Evolutionary conservation across 202 grass and related monocot species (phyloP).

Genomic region (Elaeis oleifera): DNA sequence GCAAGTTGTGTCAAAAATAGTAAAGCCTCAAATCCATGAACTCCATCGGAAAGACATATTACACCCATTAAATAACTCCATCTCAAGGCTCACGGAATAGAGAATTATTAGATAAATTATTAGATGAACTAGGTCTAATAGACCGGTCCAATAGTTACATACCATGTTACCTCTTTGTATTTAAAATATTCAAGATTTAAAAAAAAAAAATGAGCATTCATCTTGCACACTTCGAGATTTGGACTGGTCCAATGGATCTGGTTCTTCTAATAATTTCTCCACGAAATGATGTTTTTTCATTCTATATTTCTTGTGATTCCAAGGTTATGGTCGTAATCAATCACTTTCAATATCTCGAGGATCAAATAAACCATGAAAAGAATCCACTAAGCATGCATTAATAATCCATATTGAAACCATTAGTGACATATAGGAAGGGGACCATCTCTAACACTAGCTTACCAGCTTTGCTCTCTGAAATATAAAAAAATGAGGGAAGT

Average conservation of each 20-base stretch:
- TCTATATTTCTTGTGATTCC: neutral
- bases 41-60: neutral
- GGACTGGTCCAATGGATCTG: no score
- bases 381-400: constrained; percentile 15
- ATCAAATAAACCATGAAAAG: neutral
- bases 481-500: no score
- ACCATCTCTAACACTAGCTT: constrained; percentile 3
- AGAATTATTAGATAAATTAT: no score
- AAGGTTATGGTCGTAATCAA: neutral
- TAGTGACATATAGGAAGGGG: neutral
- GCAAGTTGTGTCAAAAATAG: no score
- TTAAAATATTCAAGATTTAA: no score
- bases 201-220: no score
- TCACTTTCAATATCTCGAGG: neutral
- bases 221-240: no score
- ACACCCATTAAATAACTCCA: neutral
- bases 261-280: neutral
- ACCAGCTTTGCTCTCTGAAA: neutral
- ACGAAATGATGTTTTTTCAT: neutral
- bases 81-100: neutral
- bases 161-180: no score
- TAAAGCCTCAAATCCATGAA: neutral
- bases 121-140: no score
- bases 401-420: neutral
- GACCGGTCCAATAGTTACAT: no score